Evolutionary conservation across 371 early-diverging fungal species (phyloP), one percentile per base, ranked within the genome.

Genomic region (Mycotypha africana): DNA sequence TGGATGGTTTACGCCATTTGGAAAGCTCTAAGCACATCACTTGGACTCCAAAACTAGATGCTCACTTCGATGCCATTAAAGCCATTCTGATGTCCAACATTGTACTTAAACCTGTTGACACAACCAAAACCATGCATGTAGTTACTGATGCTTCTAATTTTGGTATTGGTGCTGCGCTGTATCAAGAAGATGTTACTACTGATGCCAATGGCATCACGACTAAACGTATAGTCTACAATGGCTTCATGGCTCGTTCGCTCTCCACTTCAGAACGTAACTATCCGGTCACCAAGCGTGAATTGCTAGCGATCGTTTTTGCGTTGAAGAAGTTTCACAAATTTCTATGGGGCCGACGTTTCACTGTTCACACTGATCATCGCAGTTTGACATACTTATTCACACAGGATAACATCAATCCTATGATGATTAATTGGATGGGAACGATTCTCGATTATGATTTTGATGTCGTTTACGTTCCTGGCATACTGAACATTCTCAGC

Each of bases 91-190:
- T 24, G 0, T 12, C 31, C 38, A 34, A 24, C 34, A 40, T 57
- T 9, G 25, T 44, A 3, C 28, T 59, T 12, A 19, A 23, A 12
- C 47, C 35, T n/a, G 65, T 70, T 2, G 60, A 74, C n/a, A 42
- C 59, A 3, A 17, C 3, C 0, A 19, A 47, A 0, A 54, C 54
- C 2, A 66, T 72, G 23, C 50, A 45, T 23, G 39, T 74, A 0
- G 67, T 62, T 8, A 67, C 68, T 0, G 71, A 78, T 44, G 67
- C 74, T 0, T 70, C 67, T 2, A 53, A 69, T 24, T 35, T 37
- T 11, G 70, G 64, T 8, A 65, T 67, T 23, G 69, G 65, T 15
- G 60, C 58, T 25, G 57, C 51, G 0, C 26, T 77, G 15, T 60
- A 38, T 37, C 60, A 65, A 40, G n/a, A n/a, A n/a, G n/a, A n/a